These are phyloP conservation scores for Cordia subcordata DNA, from an alignment of 257 asterid species.

Conservation along the genomic window DNA sequence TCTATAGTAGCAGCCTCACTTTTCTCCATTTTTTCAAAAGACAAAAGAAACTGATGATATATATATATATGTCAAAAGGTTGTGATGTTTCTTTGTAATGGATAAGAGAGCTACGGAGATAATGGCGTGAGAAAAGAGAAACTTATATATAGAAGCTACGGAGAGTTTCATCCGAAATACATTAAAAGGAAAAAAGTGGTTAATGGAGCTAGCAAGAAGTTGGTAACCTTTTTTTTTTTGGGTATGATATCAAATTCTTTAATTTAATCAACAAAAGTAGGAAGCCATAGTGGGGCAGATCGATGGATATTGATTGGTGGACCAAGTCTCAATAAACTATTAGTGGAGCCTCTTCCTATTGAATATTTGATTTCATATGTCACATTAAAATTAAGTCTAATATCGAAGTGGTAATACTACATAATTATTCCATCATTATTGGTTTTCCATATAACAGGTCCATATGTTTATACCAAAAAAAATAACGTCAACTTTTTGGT, in stretches of 20 bases:
- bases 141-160: conserved; percentile 21
- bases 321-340: no score
- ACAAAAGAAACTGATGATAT: not conserved
- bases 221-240: conserved; percentile 24
- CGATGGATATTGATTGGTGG: not conserved
- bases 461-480: no score
- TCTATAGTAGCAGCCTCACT: conserved; percentile 47
- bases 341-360: no score
- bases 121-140: conserved; percentile 12
- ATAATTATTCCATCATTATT: no score
- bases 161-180: not conserved
- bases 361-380: no score
- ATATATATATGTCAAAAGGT: not conserved
- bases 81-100: not conserved
- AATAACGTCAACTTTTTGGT: no score
- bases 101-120: conserved; percentile 26
- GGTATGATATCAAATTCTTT: conserved; percentile 12
- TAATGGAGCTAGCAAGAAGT: conserved; percentile 56
- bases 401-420: no score
- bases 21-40: conserved; percentile 35
- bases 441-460: no score
- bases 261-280: conserved; percentile 21
- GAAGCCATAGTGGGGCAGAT: conserved; percentile 38
- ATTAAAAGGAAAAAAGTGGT: no score
- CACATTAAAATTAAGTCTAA: no score